Evolutionary conservation across 2,329 filamentous ascomycete species (phyloP).

Genomic region (Helicocarpus griseus): DNA sequence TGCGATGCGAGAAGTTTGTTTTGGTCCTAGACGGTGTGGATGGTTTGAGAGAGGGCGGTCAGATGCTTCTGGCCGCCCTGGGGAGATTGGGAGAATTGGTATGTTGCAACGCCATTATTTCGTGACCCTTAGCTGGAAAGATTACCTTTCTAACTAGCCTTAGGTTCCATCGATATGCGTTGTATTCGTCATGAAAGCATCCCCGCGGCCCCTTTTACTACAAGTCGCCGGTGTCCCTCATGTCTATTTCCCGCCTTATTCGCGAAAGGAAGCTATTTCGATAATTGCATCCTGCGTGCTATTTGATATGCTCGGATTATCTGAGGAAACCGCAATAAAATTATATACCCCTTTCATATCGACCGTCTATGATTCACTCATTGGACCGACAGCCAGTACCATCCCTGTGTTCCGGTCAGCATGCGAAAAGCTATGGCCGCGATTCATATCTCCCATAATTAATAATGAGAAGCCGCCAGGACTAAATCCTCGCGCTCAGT

Average conservation of each 20-base stretch:
- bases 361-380: conserved; percentile 78
- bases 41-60: conserved; percentile 66
- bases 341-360: conserved; percentile 61
- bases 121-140: neutral
- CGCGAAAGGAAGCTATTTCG: conserved; percentile 64
- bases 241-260: conserved; percentile 76
- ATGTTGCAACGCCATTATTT: conserved; percentile 27
- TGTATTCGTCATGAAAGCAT: conserved; percentile 63
- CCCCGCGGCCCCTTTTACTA: conserved; percentile 57
- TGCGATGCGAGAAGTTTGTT: conserved; percentile 50
- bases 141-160: neutral
- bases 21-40: conserved; percentile 85
- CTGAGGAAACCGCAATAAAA: conserved; percentile 19
- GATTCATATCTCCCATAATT: conserved; percentile 69
- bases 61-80: conserved; percentile 70
- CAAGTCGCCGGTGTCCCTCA: conserved; percentile 62
- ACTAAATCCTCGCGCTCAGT: conserved; percentile 45
- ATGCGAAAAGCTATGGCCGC: conserved; percentile 69
- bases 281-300: conserved; percentile 57
- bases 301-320: conserved; percentile 26
- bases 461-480: conserved; percentile 49
- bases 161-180: conserved; percentile 71
- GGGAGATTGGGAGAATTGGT: conserved; percentile 74
- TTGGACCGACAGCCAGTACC: conserved; percentile 70
- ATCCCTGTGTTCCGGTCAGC: conserved; percentile 61